Conservation (phyloP, 495 filamentous ascomycete genomes). For the Aspergillus conjunctus region DNA sequence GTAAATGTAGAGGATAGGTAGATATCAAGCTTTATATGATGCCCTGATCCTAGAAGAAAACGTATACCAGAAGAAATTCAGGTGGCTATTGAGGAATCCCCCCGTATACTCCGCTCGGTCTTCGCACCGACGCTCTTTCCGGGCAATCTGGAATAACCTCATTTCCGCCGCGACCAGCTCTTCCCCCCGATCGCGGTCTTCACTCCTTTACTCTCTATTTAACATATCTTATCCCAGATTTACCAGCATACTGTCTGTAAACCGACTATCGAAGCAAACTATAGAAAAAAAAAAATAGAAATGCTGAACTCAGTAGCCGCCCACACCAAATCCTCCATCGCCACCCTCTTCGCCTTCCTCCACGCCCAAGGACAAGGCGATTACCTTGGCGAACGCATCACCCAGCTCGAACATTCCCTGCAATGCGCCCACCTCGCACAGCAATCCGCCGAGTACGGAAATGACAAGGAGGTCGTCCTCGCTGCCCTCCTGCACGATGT, state of each 20-base stretch:
- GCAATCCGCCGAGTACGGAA: constrained; percentile 22
- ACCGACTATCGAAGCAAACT: neutral
- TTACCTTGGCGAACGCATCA: constrained; percentile 42
- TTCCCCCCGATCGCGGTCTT: neutral
- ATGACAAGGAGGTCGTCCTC: constrained; percentile 39
- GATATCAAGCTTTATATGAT: neutral
- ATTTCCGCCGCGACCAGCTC: neutral
- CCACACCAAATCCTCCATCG: constrained; percentile 13
- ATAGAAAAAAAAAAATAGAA: neutral
- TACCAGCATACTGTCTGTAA: no score
- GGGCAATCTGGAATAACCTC: no score
- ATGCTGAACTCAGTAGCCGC: neutral
- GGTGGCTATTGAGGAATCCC: no score
- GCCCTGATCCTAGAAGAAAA: no score
- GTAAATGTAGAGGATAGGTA: neutral
- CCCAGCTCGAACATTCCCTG: constrained; percentile 48
- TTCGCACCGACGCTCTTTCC: neutral
- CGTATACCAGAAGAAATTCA: no score
- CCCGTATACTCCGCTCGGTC: neutral
- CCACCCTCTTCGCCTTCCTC: constrained; percentile 28
- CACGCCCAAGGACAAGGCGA: constrained; percentile 31
- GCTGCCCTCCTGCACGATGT: constrained; percentile 47
- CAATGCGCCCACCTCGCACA: constrained; percentile 43
- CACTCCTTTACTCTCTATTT: neutral
- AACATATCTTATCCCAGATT: neutral